phyloP scores from a whole-genome alignment of 2,329 filamentous ascomycete species.

The Alternaria novae-zelandiae region DNA sequence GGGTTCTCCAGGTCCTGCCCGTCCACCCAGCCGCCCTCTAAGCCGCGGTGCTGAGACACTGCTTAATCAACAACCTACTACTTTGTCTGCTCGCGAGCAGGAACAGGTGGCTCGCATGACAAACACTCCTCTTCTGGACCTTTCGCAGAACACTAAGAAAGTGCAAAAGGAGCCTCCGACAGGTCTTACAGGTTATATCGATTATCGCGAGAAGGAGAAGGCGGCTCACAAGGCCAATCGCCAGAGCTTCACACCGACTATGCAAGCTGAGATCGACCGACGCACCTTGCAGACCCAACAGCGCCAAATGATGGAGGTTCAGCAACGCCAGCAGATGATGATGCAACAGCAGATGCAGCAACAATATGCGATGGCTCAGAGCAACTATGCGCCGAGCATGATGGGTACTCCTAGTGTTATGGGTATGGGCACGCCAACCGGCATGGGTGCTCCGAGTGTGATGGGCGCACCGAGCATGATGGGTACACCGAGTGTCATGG shows the following conservation, averaged over 20 bases:
- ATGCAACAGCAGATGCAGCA: conserved; percentile 36
- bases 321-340: conserved; percentile 33
- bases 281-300: conserved; percentile 41
- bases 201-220: conserved; percentile 79
- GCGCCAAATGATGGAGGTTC: conserved; percentile 32
- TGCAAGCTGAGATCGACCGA: conserved; percentile 47
- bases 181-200: conserved; percentile 78
- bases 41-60: conserved; percentile 61
- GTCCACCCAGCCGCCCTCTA: conserved; percentile 40
- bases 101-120: conserved; percentile 86
- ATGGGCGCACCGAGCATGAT: conserved; percentile 34
- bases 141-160: conserved; percentile 59
- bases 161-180: conserved; percentile 52
- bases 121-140: conserved; percentile 74
- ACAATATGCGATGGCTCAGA: conserved; percentile 31
- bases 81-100: conserved; percentile 85
- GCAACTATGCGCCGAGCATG: conserved; percentile 29
- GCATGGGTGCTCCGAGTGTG: conserved; percentile 20
- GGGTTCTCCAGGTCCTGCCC: conserved; percentile 25
- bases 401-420: conserved; percentile 30
- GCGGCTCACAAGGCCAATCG: conserved; percentile 42
- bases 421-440: conserved; percentile 24
- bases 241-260: conserved; percentile 31
- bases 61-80: conserved; percentile 61
- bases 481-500: conserved; percentile 29